Percentiles rank a stretch among this genome's conserved stretches.
phyloP scores from a whole-genome alignment of 140 eudicot genomes.

The Erigeron philadelphicus region DNA sequence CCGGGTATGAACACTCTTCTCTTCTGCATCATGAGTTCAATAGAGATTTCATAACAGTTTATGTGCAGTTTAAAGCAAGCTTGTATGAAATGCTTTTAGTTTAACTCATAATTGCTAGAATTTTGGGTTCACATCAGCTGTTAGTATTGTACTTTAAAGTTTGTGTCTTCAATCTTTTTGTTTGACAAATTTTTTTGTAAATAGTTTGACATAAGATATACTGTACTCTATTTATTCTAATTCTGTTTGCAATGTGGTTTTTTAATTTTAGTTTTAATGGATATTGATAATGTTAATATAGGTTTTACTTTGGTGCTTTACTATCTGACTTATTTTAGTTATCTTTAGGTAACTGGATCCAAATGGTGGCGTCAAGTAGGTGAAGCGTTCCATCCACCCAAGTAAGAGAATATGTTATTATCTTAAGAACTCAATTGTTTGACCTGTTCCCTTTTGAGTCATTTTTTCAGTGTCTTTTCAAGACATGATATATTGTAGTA shows the following conservation, averaged over 20 bases:
- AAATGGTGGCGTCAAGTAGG: conserved; percentile 96
- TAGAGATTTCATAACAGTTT: not conserved
- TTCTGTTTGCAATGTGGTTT: not conserved
- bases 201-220: not conserved
- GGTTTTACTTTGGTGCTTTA: not conserved
- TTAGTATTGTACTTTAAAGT: not conserved
- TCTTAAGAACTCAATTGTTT: too few species aligned
- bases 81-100: not conserved
- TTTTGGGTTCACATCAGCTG: not conserved
- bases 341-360: conserved; percentile 65
- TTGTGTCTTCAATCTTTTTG: not conserved
- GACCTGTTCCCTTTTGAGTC: not conserved
- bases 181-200: not conserved
- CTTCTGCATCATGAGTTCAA: not conserved
- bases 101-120: not conserved
- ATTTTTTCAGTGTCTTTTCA: too few species aligned
- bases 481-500: not conserved
- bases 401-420: conserved; percentile 48
- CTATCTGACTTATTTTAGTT: not conserved
- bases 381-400: conserved; percentile 87
- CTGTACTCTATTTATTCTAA: not conserved
- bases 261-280: not conserved
- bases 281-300: conserved; percentile 4
- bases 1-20: conserved; percentile 48
- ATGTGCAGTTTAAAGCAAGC: not conserved